Base-by-base conservation (phyloP, 108 stramenopile species). In the Stephanodiscus triporus region DNA sequence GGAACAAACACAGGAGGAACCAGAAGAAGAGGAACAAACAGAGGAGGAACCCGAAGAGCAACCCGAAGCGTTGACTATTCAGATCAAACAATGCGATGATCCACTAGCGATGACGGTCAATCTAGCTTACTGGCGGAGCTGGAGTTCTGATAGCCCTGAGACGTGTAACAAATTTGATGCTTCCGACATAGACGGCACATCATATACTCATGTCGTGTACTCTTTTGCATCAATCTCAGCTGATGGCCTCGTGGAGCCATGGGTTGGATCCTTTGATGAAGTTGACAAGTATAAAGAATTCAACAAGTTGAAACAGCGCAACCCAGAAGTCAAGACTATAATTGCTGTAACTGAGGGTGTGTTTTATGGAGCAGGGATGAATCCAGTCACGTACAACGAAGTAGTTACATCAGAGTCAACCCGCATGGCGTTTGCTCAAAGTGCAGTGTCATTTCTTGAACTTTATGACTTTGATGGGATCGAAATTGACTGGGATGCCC, bases 381-480 rank as follows among this genome's bases (percentile, higher is more conserved):
- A 75, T 37, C 78, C 78, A 20, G 68, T 80, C 37, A 75, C 78
- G 14, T 84, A 76, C 34, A 63, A 64, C 17, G 83, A 84, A 70
- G 74, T 80, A 16, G 74, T 70, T 45, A 62, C 54, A 49, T 76
- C 78, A 13, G 75, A 75, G 40, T 58, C 48, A 29, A 43, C 58
- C 56, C 72, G 83, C 70, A 66, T 80, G 55, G 70, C 79, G 17
- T 84, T 84, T 65, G 83, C 83, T 27, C 63, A 76, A 56, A 80
- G 78, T 60, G 75, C 70, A 4, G 67, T 79, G 27, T 50, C 78
- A 38, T 84, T 84, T 48, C 75, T 80, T 42, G 37, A 53, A 37
- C 75, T 66, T n/a, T 84, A 84, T 63, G 62, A 76, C 11, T 84
- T 84, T 74, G 83, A 84, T 77, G 83, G 83, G 16, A 72, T 84